These are phyloP conservation scores for Firmiana major DNA, from an alignment of 345 rosid genomes.

Conservation along the genomic window DNA sequence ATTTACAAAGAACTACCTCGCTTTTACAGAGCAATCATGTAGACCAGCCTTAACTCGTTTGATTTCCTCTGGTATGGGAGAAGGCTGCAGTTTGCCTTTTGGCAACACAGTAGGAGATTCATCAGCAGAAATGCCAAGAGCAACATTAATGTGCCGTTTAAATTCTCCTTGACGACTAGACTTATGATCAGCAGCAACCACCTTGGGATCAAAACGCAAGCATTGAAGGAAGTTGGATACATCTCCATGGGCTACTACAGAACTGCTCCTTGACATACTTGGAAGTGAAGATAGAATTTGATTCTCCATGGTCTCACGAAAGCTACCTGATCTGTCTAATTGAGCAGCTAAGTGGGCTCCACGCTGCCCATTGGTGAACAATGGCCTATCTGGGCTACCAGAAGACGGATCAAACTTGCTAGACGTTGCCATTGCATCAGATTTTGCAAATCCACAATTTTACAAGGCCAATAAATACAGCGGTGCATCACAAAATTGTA, in stretches of 20 bases:
- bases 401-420: constrained; percentile 86
- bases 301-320: constrained; percentile 73
- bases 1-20: constrained; percentile 65
- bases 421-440: constrained; percentile 73
- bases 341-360: constrained; percentile 75
- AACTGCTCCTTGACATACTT: constrained; percentile 57
- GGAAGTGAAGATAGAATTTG: constrained; percentile 67
- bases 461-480: constrained; percentile 46
- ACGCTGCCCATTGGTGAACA: constrained; percentile 60
- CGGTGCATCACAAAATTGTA: constrained; percentile 64
- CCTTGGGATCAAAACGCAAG: constrained; percentile 75
- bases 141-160: constrained; percentile 59
- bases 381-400: constrained; percentile 76
- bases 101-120: constrained; percentile 55
- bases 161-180: constrained; percentile 70
- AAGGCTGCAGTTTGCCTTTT: constrained; percentile 55
- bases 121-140: constrained; percentile 74
- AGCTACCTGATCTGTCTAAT: constrained; percentile 85
- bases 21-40: constrained; percentile 62
- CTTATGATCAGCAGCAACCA: constrained; percentile 69
- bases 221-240: constrained; percentile 67
- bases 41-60: constrained; percentile 64
- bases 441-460: constrained; percentile 43
- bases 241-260: constrained; percentile 59
- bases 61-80: constrained; percentile 70